These are phyloP conservation scores for Dryas alaskensis DNA, from an alignment of 306 rosid species.

Conservation along the genomic window DNA sequence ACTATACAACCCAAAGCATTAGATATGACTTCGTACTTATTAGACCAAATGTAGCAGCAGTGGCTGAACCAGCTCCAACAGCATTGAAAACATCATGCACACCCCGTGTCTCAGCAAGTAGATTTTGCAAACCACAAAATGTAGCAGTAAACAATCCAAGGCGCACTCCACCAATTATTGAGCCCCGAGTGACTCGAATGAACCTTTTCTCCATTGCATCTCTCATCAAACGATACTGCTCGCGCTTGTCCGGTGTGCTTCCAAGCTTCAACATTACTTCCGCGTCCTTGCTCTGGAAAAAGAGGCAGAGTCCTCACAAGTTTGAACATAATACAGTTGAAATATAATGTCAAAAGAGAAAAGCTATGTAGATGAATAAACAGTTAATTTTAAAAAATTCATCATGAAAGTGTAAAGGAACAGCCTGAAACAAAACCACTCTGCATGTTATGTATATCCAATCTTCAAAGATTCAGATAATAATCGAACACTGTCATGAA, in stretches of 20 bases:
- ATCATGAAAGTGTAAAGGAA: neutral
- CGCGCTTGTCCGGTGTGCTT: slow-evolving; percentile 90
- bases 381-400: neutral
- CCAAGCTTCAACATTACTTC: slow-evolving; percentile 91
- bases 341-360: neutral
- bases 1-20: slow-evolving; percentile 3
- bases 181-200: slow-evolving; percentile 72
- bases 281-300: slow-evolving; percentile 91
- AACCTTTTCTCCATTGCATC: slow-evolving; percentile 99
- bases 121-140: slow-evolving; percentile 66
- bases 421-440: neutral
- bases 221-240: slow-evolving; percentile 82
- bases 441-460: neutral
- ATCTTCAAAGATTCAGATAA: neutral
- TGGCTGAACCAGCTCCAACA: slow-evolving; percentile 94
- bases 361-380: neutral
- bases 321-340: neutral
- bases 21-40: slow-evolving; percentile 54
- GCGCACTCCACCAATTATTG: slow-evolving; percentile 84
- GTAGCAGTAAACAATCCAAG: slow-evolving; percentile 91
- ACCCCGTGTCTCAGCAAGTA: slow-evolving; percentile 85
- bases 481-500: neutral
- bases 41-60: slow-evolving; percentile 88
- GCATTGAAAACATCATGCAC: slow-evolving; percentile 80
- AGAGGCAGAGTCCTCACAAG: slow-evolving; percentile 20